Evolutionary conservation across 768 basidiomycete genomes (phyloP).

Genomic region (Trichaptum fuscoviolaceum): DNA sequence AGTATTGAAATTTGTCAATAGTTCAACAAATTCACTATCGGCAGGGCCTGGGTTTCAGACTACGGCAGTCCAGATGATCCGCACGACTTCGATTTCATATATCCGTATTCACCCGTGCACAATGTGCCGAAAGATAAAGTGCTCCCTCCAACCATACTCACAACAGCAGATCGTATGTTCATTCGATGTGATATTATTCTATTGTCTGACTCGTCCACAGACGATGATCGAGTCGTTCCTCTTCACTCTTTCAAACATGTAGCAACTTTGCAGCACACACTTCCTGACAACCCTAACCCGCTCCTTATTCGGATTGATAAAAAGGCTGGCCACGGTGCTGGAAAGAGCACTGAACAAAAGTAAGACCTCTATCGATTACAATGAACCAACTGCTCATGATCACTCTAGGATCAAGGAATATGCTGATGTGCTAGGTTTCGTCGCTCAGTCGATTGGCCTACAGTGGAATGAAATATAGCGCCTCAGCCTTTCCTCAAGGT

Average conservation of each 20-base stretch:
- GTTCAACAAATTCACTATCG: constrained; percentile 77
- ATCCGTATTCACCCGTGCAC: constrained; percentile 75
- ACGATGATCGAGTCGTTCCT: constrained; percentile 84
- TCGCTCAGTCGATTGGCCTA: constrained; percentile 58
- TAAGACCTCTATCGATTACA: constrained; percentile 19
- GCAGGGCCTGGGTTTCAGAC: constrained; percentile 74
- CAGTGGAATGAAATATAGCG: constrained; percentile 25
- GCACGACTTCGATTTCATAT: constrained; percentile 80
- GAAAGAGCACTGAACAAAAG: constrained; percentile 72
- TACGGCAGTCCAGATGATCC: constrained; percentile 73
- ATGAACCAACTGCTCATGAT: constrained; percentile 5
- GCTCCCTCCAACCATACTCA: constrained; percentile 66
- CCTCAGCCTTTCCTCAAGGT: too few species aligned
- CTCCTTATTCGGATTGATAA: constrained; percentile 73
- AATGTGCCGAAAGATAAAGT: constrained; percentile 59
- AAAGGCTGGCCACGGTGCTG: constrained; percentile 77
- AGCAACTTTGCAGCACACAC: constrained; percentile 66
- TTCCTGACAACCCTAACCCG: constrained; percentile 64
- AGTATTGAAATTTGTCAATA: constrained; percentile 19
- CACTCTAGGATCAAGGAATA: constrained; percentile 61
- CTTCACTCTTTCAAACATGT: constrained; percentile 82
- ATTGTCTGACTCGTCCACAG: constrained; percentile 29
- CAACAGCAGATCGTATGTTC: constrained; percentile 75
- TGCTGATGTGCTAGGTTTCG: constrained; percentile 75
- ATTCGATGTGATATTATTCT: background rate